Conservation (phyloP, 2,329 filamentous ascomycete species). For the Graphiopsis chlorocephala region DNA sequence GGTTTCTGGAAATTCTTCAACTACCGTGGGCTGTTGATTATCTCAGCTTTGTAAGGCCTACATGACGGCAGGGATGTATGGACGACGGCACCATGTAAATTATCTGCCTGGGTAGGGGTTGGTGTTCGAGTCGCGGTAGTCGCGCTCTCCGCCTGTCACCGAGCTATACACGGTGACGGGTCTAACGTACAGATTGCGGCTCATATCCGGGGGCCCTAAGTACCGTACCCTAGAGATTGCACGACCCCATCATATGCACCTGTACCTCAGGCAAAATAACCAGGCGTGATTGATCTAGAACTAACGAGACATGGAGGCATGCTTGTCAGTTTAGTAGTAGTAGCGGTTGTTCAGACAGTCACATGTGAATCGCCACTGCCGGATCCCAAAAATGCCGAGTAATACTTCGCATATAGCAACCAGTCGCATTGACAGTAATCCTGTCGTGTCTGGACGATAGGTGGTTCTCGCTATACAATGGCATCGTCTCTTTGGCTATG, state of each 20-base stretch:
- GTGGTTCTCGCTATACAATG: not conserved
- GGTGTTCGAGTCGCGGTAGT: not conserved
- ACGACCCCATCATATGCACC: not conserved
- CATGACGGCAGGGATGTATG: not conserved
- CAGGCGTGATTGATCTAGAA: not conserved
- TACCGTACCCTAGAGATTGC: no score
- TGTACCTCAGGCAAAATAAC: not conserved
- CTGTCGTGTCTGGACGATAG: not conserved
- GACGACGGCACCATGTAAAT: not conserved
- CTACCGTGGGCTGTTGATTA: not conserved
- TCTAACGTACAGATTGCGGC: not conserved
- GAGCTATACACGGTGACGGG: not conserved
- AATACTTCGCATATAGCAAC: not conserved
- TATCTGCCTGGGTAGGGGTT: not conserved
- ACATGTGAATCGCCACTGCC: no score
- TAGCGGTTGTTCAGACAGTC: no score
- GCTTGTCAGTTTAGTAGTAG: no score
- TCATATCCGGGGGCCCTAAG: not conserved
- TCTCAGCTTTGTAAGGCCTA: not conserved
- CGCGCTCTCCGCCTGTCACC: not conserved
- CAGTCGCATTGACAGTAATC: not conserved
- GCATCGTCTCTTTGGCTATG: not conserved
- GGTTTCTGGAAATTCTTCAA: not conserved
- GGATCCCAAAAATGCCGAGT: not conserved
- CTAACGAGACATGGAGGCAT: no score